Evolutionary conservation across 345 rosid species (phyloP).

Genomic region (Iberis pinnata): DNA sequence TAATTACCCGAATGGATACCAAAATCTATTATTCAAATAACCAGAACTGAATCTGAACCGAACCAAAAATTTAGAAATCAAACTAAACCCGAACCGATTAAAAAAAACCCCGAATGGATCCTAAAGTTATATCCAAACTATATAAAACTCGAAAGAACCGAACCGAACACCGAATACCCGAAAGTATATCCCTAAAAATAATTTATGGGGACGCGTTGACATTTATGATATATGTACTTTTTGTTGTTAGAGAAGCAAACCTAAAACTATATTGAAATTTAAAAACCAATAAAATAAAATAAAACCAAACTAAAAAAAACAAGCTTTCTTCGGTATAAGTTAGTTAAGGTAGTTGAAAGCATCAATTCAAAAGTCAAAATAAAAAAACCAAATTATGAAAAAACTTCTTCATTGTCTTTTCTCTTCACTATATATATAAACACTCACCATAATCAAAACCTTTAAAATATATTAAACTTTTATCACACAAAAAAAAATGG

Average conservation of each 20-base stretch:
- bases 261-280: not conserved
- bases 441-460: constrained; percentile 8
- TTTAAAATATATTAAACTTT: not conserved
- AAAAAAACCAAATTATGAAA: not conserved
- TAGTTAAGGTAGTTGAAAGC: constrained; percentile 35
- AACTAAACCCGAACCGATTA: too few relatives aligned
- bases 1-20: too few relatives aligned
- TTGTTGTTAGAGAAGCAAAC: not conserved
- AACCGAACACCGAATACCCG: too few relatives aligned
- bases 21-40: too few relatives aligned
- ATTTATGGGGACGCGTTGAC: too few relatives aligned
- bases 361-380: constrained; percentile 17
- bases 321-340: constrained; percentile 11
- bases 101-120: too few relatives aligned
- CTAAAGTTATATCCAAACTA: too few relatives aligned
- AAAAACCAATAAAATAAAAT: not conserved
- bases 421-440: not conserved
- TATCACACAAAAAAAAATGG: constrained; percentile 13
- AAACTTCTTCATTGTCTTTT: constrained; percentile 11
- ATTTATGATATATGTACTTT: too few relatives aligned
- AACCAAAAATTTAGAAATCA: too few relatives aligned
- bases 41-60: too few relatives aligned
- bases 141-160: too few relatives aligned
- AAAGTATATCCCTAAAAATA: too few relatives aligned
- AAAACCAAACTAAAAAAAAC: not conserved